A percentile compares a stretch with the other conserved stretches of the same genome.
phyloP scores from a whole-genome alignment of 306 rosid species.

The Pachyrhizus erosus region DNA sequence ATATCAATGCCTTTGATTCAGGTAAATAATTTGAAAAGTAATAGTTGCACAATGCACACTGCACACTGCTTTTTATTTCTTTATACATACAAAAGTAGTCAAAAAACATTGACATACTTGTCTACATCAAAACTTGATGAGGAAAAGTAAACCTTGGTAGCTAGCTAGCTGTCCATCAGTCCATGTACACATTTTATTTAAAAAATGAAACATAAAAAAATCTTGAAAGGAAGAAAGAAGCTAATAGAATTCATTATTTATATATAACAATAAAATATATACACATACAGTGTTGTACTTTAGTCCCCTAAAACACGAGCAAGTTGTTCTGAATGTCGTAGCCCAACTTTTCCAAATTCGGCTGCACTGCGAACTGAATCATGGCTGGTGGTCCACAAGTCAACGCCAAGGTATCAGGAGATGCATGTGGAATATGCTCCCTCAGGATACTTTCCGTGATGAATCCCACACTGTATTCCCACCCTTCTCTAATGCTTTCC shows the following conservation, averaged over 20 bases:
- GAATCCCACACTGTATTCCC: slow-evolving; percentile 77
- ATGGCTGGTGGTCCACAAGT: slow-evolving; percentile 87
- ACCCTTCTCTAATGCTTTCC: slow-evolving; percentile 59
- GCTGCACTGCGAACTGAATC: slow-evolving; percentile 77
- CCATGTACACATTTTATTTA: background rate
- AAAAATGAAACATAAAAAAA: background rate
- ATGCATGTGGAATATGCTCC: slow-evolving; percentile 68
- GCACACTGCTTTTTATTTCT: background rate
- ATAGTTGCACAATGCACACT: background rate
- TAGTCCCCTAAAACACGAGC: slow-evolving; percentile 59
- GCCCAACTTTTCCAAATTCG: slow-evolving; percentile 75
- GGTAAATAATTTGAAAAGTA: background rate
- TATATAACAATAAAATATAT: background rate
- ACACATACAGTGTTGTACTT: background rate
- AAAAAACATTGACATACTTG: background rate
- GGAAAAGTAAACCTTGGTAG: background rate
- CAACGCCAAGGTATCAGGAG: slow-evolving; percentile 64
- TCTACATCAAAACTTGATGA: background rate
- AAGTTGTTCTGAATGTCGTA: slow-evolving; percentile 63
- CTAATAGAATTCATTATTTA: background rate
- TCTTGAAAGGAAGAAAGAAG: background rate
- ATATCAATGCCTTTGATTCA: background rate
- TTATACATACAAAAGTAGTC: slow-evolving; percentile 2
- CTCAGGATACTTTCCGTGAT: slow-evolving; percentile 64
- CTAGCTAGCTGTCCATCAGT: background rate